Conservation (phyloP, 495 filamentous ascomycete genomes). For the Chaetomium cochliodes region DNA sequence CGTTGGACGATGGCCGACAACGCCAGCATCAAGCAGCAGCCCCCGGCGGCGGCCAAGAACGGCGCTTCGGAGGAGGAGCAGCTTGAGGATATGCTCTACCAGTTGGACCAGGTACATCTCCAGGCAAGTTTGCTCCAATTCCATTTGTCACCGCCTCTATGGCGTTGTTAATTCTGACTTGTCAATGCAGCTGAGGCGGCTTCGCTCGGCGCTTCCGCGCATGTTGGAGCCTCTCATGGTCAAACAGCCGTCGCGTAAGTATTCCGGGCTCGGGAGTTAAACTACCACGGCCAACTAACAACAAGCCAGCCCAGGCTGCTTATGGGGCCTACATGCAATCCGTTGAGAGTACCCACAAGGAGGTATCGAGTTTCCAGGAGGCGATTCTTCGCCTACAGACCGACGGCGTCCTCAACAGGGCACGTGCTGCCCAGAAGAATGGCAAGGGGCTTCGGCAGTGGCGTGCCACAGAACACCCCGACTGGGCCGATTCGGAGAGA, state of each 20-base stretch:
- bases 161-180: slow-evolving; percentile 24
- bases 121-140: slow-evolving; percentile 37
- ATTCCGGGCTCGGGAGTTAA: no score
- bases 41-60: slow-evolving; percentile 24
- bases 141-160: neutral
- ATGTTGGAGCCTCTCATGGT: slow-evolving; percentile 46
- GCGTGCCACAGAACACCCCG: slow-evolving; percentile 49
- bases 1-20: slow-evolving; percentile 30
- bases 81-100: slow-evolving; percentile 38
- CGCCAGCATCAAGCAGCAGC: slow-evolving; percentile 5
- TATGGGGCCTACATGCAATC: slow-evolving; percentile 42
- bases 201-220: slow-evolving; percentile 47
- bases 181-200: slow-evolving; percentile 38
- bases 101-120: slow-evolving; percentile 43
- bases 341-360: slow-evolving; percentile 37
- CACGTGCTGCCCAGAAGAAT: slow-evolving; percentile 46
- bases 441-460: slow-evolving; percentile 52
- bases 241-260: slow-evolving; percentile 42
- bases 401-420: slow-evolving; percentile 43
- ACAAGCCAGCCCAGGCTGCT: slow-evolving; percentile 39
- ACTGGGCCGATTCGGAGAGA: slow-evolving; percentile 39
- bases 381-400: slow-evolving; percentile 42
- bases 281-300: slow-evolving; percentile 20
- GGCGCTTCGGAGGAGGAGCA: slow-evolving; percentile 36
- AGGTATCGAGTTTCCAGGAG: slow-evolving; percentile 46